Percentiles rank a stretch among this genome's conserved stretches.
Conservation (phyloP, 1,139 yeast species). For the Pichia sp. region DNA sequence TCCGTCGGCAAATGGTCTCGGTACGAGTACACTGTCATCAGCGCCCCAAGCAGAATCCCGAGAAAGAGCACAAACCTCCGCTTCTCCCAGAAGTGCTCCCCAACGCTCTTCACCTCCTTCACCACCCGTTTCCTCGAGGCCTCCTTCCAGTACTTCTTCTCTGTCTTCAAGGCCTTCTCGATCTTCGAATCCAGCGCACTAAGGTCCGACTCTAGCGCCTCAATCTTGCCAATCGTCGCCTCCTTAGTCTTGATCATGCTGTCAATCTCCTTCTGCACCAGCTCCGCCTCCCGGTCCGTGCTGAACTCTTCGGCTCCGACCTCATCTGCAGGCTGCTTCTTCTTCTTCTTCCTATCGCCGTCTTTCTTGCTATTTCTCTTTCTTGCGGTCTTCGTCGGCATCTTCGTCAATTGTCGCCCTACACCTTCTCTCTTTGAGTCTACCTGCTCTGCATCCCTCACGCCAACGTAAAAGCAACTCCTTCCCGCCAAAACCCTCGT, state of each 20-base stretch:
- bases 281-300: background rate
- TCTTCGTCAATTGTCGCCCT: background rate
- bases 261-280: background rate
- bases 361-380: background rate
- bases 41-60: constrained; percentile 67
- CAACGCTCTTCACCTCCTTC: constrained; percentile 9
- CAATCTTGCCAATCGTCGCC: constrained; percentile 8
- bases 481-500: too few species aligned
- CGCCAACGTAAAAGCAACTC: too few species aligned
- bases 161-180: constrained; percentile 2
- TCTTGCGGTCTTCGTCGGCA: background rate
- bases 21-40: constrained; percentile 60
- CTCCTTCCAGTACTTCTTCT: constrained; percentile 4
- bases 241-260: constrained; percentile 11
- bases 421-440: background rate
- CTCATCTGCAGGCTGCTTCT: background rate
- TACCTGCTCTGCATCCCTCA: too few species aligned
- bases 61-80: constrained; percentile 46
- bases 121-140: background rate
- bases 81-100: constrained; percentile 35
- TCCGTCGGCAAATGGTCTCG: constrained; percentile 27
- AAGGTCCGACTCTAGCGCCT: constrained; percentile 13
- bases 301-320: background rate
- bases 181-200: constrained; percentile 8
- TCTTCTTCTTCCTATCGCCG: background rate